Evolutionary conservation across 148 eudicot genomes (phyloP), one percentile per base, ranked within the genome.

Genomic region (Suaeda aralocaspica): DNA sequence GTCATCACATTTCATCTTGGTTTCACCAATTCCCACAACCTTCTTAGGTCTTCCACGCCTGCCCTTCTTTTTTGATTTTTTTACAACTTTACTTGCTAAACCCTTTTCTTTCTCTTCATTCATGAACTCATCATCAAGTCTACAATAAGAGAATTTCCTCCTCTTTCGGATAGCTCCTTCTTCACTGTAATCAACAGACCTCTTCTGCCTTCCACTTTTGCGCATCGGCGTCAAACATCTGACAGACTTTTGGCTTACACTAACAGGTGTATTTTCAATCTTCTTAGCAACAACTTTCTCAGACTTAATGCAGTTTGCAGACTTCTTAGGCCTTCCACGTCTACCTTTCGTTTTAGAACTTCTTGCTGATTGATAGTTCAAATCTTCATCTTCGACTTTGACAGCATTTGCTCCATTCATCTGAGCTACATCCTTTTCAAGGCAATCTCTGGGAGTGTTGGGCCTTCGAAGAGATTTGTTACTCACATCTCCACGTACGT

Each of bases 191-290:
- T 75, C 73, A 64, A 39, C 33, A 5, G 36, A 44, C 46, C n/a
- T 71, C 44, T 52, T 76, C 6, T 71, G 85, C 67, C 92, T 82
- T 63, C 83, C 92, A 70, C 84, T 84, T 68, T 30, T 72, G 39
- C 70, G 79, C 9, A 16, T 57, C 39, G 14, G 66, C 15, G 67
- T 42, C 16, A 51, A 62, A 46, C 52, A 57, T 76, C 75, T 60
- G 55, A 33, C 68, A 16, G 36, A 73, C 67, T 62, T 74, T 53
- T 59, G 70, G 36, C 64, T 61, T 36, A 26, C 44, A 30, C 61
- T n/a, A 19, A 29, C 60, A 31, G 51, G 67, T 59, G 66, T 52
- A 22, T 31, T 59, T 15, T 31, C 64, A 59, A 31, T 3, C 60
- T 45, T 57, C 31, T 25, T 36, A 59, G 26, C 24, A 39, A 49